phyloP scores from a whole-genome alignment of 805 yeast genomes.

The Ogataea neopini region DNA sequence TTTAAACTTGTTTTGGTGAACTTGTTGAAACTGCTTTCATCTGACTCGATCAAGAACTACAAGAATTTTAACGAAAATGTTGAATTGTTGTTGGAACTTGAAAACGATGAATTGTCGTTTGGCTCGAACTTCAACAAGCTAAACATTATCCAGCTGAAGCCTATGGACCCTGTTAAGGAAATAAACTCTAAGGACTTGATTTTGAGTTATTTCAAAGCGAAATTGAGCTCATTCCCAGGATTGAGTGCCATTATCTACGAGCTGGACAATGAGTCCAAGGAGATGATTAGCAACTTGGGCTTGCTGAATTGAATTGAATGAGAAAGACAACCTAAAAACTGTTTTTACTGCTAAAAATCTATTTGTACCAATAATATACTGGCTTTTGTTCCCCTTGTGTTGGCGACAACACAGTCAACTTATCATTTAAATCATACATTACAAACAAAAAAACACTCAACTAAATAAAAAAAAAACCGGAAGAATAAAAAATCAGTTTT shows the following conservation, averaged over 20 bases:
- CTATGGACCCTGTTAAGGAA: constrained; percentile 70
- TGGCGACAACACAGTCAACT: background rate
- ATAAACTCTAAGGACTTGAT: constrained; percentile 37
- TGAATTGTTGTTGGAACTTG: constrained; percentile 60
- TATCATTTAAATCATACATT: constrained; percentile 1
- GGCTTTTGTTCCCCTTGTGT: background rate
- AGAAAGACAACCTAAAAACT: no score
- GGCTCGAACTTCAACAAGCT: constrained; percentile 84
- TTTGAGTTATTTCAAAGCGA: constrained; percentile 36
- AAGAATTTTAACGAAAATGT: constrained; percentile 38
- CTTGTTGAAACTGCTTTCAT: constrained; percentile 39
- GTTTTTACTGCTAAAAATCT: background rate
- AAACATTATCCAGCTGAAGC: constrained; percentile 56
- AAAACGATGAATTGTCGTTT: constrained; percentile 60
- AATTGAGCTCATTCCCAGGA: constrained; percentile 23
- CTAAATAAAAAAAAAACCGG: background rate
- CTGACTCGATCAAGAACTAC: constrained; percentile 38
- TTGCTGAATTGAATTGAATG: constrained; percentile 2
- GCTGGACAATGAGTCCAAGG: constrained; percentile 24
- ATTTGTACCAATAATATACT: background rate
- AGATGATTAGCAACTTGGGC: constrained; percentile 14
- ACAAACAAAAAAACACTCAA: background rate
- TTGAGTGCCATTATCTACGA: constrained; percentile 12
- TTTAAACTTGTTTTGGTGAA: constrained; percentile 45
- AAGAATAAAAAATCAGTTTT: background rate